A percentile compares a stretch with the other conserved stretches of the same genome.
These are phyloP conservation scores for Avicennia marina DNA, from an alignment of 257 asterid genomes.

Conservation along the genomic window DNA sequence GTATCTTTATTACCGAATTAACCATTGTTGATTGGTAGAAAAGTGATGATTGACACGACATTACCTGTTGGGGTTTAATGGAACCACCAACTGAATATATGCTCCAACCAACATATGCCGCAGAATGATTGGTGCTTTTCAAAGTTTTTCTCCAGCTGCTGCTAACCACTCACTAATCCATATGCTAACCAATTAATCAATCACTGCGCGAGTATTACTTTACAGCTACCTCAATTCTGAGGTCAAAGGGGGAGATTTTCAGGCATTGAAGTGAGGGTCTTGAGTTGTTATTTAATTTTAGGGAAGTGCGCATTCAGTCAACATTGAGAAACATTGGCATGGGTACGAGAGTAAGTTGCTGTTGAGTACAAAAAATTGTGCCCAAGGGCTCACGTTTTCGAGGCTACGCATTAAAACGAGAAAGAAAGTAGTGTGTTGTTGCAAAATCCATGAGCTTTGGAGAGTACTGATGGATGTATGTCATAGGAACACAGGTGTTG, in stretches of 20 bases:
- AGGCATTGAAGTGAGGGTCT: constrained; percentile 8
- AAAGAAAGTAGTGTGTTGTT: no score
- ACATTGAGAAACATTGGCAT: constrained; percentile 32
- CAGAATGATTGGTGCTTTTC: constrained; percentile 31
- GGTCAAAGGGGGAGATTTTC: neutral
- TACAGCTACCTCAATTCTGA: neutral
- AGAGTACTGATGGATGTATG: constrained; percentile 19
- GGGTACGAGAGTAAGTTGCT: neutral
- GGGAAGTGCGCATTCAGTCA: constrained; percentile 10
- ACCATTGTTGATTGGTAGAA: no score
- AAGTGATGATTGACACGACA: no score
- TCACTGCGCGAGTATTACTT: neutral
- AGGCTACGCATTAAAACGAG: no score
- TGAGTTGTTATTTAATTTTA: constrained; percentile 3
- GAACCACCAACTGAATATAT: no score
- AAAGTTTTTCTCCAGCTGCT: neutral
- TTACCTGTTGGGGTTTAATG: no score
- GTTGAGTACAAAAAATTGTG: neutral
- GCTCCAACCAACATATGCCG: constrained; percentile 46
- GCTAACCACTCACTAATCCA: neutral
- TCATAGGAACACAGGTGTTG: constrained; percentile 48
- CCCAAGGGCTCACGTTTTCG: constrained; percentile 9
- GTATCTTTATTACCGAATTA: no score
- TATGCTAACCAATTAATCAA: constrained; percentile 9
- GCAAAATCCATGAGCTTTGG: no score